phyloP scores from a whole-genome alignment of 192 early-diverging fungal genomes.

The Dispira simplex region DNA sequence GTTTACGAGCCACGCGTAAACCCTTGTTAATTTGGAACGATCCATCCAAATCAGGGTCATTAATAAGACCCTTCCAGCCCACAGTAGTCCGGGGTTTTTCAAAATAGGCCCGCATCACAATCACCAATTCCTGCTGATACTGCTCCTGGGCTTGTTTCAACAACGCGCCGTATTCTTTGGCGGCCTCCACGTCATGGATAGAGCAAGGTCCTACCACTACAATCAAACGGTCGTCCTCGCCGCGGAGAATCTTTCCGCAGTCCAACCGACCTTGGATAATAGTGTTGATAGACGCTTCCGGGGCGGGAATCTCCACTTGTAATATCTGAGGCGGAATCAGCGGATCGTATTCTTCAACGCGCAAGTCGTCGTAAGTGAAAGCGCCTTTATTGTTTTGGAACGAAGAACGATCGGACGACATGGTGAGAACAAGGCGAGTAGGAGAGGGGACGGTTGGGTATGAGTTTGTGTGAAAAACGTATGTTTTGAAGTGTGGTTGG shows the following conservation, averaged over 20 bases:
- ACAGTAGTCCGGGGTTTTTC: constrained; percentile 96
- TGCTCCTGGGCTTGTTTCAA: constrained; percentile 37
- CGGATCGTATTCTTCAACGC: constrained; percentile 78
- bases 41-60: constrained; percentile 59
- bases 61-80: constrained; percentile 78
- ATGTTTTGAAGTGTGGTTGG: too few relatives aligned
- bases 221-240: constrained; percentile 74
- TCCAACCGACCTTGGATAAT: constrained; percentile 38
- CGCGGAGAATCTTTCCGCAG: constrained; percentile 56
- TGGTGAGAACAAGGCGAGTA: too few relatives aligned
- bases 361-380: constrained; percentile 53
- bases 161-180: constrained; percentile 62
- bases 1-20: constrained; percentile 63
- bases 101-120: constrained; percentile 97
- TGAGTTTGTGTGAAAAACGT: too few relatives aligned
- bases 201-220: constrained; percentile 92
- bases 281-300: constrained; percentile 25
- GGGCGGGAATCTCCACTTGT: constrained; percentile 64
- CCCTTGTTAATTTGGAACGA: constrained; percentile 94
- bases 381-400: too few relatives aligned
- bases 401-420: too few relatives aligned
- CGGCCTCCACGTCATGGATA: constrained; percentile 82
- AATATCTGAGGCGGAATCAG: constrained; percentile 83
- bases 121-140: constrained; percentile 57
- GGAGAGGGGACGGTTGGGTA: too few relatives aligned